Evolutionary conservation across 805 yeast genomes (phyloP).

Genomic region (Nakazawaea ishiwadae): DNA sequence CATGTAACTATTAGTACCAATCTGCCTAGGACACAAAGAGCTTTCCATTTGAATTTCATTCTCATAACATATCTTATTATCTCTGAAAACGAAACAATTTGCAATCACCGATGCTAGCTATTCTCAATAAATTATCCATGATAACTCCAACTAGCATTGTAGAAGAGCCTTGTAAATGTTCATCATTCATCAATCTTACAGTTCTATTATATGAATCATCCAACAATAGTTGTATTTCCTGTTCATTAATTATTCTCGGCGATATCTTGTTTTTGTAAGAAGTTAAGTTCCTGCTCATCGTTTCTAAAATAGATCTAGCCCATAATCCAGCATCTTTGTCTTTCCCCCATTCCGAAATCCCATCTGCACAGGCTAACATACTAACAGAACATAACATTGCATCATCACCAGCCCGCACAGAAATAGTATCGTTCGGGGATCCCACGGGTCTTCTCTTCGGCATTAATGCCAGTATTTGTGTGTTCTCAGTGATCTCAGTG

Average conservation of each 20-base stretch:
- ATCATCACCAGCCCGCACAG: constrained; percentile 52
- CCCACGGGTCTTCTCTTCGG: constrained; percentile 50
- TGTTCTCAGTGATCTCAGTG: constrained; percentile 45
- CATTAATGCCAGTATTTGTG: constrained; percentile 35
- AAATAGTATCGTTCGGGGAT: constrained; percentile 46
- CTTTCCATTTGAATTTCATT: constrained; percentile 44
- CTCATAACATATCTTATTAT: constrained; percentile 35
- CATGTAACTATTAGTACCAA: constrained; percentile 43
- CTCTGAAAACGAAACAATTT: constrained; percentile 42
- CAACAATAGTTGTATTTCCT: constrained; percentile 37
- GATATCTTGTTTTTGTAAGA: constrained; percentile 37
- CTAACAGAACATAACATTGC: constrained; percentile 52
- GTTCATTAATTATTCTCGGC: constrained; percentile 20
- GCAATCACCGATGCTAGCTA: constrained; percentile 50
- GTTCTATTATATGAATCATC: constrained; percentile 46
- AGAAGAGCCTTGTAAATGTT: constrained; percentile 42
- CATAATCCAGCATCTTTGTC: constrained; percentile 46
- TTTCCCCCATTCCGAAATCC: constrained; percentile 51
- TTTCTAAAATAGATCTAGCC: constrained; percentile 49
- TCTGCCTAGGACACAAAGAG: constrained; percentile 46
- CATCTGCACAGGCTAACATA: constrained; percentile 51
- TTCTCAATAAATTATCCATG: constrained; percentile 39
- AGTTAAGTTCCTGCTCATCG: constrained; percentile 35
- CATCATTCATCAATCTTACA: constrained; percentile 45
- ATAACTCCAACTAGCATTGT: constrained; percentile 45